Evolutionary conservation across 495 filamentous ascomycete species (phyloP).

Genomic region (Lepraria neglecta): DNA sequence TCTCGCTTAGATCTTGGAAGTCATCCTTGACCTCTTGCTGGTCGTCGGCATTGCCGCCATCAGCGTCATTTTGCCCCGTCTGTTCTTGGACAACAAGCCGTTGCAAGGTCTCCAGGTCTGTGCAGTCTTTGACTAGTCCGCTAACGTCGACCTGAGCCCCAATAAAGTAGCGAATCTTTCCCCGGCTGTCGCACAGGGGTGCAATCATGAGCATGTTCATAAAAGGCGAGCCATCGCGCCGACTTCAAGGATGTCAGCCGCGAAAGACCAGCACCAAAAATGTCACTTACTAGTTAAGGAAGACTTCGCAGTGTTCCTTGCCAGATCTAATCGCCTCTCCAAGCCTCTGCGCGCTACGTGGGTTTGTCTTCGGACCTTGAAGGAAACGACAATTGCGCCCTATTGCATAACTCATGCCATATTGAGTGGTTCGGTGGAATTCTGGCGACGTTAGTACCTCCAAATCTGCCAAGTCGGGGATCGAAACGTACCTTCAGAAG

Average conservation of each 20-base stretch:
- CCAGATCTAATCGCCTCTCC: conserved; percentile 50
- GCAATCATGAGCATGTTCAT: conserved; percentile 62
- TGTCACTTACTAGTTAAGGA: conserved; percentile 60
- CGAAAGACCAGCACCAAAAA: not conserved
- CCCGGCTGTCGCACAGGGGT: conserved; percentile 56
- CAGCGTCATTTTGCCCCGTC: not conserved
- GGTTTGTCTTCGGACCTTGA: conserved; percentile 56
- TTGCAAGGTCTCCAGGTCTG: conserved; percentile 53
- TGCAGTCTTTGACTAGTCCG: conserved; percentile 50
- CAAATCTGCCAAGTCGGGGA: not conserved
- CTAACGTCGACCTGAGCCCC: conserved; percentile 59
- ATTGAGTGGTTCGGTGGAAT: conserved; percentile 58
- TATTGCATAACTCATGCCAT: conserved; percentile 54
- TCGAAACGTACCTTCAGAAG: conserved; percentile 56
- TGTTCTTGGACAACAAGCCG: conserved; percentile 36
- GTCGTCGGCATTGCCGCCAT: conserved; percentile 1
- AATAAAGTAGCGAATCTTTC: conserved; percentile 55
- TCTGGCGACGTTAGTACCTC: conserved; percentile 31
- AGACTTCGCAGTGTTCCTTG: conserved; percentile 59
- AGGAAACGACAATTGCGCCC: conserved; percentile 62
- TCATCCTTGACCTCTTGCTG: conserved; percentile 36
- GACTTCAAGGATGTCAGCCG: conserved; percentile 34
- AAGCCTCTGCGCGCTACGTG: conserved; percentile 48
- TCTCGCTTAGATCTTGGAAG: conserved; percentile 54
- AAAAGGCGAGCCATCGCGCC: conserved; percentile 60